Percentiles rank a stretch among this genome's conserved stretches.
These are phyloP conservation scores for Phaeophleospora eucalypticola DNA, from an alignment of 2,329 filamentous ascomycete genomes.

Conservation along the genomic window DNA sequence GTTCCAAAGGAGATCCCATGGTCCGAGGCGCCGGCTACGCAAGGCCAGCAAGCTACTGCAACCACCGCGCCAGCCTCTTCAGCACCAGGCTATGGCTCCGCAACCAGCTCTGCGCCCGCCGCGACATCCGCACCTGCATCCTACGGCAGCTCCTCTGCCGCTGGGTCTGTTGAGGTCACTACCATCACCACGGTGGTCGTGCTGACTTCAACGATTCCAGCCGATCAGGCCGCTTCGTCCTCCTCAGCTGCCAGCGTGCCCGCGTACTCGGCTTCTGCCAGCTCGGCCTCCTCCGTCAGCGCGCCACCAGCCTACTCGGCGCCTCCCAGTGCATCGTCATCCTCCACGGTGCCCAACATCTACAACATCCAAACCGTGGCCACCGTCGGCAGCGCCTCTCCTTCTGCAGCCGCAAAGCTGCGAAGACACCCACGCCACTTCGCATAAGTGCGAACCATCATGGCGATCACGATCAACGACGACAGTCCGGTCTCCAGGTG, in stretches of 20 bases:
- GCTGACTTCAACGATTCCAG: slow-evolving; percentile 13
- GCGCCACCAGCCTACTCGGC: too few species aligned
- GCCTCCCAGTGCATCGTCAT: background rate
- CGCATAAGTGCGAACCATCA: background rate
- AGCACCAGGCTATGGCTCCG: background rate
- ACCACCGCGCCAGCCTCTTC: slow-evolving; percentile 5
- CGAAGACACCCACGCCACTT: background rate
- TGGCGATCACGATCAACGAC: background rate
- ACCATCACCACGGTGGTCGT: slow-evolving; percentile 18
- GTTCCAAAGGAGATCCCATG: slow-evolving; percentile 12
- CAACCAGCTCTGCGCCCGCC: background rate
- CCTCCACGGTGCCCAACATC: background rate
- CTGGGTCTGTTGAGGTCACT: slow-evolving; percentile 5
- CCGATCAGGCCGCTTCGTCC: slow-evolving; percentile 3
- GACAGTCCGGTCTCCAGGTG: background rate
- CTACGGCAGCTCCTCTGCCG: background rate
- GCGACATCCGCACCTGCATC: background rate
- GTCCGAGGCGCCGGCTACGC: slow-evolving; percentile 6
- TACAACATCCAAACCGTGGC: slow-evolving; percentile 2
- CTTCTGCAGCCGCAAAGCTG: background rate
- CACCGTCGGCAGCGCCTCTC: background rate
- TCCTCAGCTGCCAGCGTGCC: background rate
- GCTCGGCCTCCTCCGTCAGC: slow-evolving; percentile 4
- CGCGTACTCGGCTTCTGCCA: background rate
- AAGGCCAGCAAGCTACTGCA: slow-evolving; percentile 1